Evolutionary conservation across 352 stramenopile species (phyloP).

Genomic region (Saprolegnia diclina): DNA sequence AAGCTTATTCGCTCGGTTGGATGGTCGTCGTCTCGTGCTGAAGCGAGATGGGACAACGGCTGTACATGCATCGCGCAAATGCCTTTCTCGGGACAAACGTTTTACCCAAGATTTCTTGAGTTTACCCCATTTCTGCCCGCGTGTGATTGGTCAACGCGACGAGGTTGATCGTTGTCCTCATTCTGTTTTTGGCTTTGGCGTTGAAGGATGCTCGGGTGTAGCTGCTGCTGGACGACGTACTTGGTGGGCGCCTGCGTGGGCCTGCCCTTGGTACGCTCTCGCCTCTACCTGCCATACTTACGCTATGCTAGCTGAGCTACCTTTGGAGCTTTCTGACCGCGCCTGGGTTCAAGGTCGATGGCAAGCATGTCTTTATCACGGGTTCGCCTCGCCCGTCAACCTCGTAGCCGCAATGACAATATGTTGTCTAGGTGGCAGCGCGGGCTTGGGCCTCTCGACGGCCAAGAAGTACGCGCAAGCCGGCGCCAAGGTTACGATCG

Average conservation of each 20-base stretch:
- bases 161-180: too few species aligned
- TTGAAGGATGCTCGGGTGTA: neutral
- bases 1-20: too few species aligned
- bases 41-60: too few species aligned
- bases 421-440: neutral
- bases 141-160: too few species aligned
- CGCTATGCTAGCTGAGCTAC: neutral
- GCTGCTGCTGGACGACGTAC: conserved; percentile 10
- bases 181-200: too few species aligned
- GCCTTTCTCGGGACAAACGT: too few species aligned
- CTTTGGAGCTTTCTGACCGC: conserved; percentile 3
- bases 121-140: too few species aligned
- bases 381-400: neutral
- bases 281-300: neutral
- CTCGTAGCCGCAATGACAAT: neutral
- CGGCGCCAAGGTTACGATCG: conserved; percentile 39
- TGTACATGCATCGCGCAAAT: too few species aligned
- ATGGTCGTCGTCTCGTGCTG: too few species aligned
- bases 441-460: neutral
- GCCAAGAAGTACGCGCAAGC: conserved; percentile 16
- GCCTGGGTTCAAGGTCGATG: conserved; percentile 14
- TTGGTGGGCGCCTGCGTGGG: neutral
- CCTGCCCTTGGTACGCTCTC: neutral
- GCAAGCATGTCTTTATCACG: conserved; percentile 29
- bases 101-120: too few species aligned